Base-by-base conservation (phyloP, 78 protist species). In the Protostelium mycophagum region DNA sequence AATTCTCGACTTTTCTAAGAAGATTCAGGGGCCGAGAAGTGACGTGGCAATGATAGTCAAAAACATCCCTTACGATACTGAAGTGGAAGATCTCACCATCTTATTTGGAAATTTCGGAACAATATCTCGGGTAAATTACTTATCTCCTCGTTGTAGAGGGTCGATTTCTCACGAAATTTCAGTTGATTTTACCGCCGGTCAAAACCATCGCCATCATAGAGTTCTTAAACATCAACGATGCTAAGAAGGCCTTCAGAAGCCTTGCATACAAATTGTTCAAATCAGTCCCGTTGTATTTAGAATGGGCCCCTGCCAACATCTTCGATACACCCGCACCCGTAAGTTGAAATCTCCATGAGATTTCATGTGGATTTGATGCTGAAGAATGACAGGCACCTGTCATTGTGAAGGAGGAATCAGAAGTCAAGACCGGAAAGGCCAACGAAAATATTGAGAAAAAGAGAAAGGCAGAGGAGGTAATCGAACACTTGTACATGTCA, bases 281-380 rank as follows among this genome's bases (percentile, higher is more conserved):
- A 34, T 34, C 39, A 28, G 96, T 91, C 36, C 99, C 99, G 35
- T 89, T 99, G 28, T 98, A 91, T 86, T 93, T 99, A 1, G 99
- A 98, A 85, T 98, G 99, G 99, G 99, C 99, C 35, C 99, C 98
- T 28, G 89, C 28, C 1, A 91, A 89, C 34, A 34, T 93, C 23
- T 93, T 93, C 73, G 85, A 83, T 51, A 37, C 34, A 1, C 84
- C 51, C 34, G 91, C 95, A 16, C 63, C 5, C 0, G 28, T n/a
- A n/a, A n/a, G n/a, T n/a, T n/a, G n/a, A n/a, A n/a, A n/a, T n/a
- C n/a, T n/a, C n/a, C n/a, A n/a, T n/a, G n/a, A n/a, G n/a, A n/a
- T n/a, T n/a, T n/a, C 87, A 38, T 35, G 35, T 51, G 37, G 83
- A 73, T 28, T 38, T 0, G 0, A 88, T 34, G 83, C 1, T 34